Conservation (phyloP, 2,329 filamentous ascomycete genomes). For the Hypoxylon sp. region DNA sequence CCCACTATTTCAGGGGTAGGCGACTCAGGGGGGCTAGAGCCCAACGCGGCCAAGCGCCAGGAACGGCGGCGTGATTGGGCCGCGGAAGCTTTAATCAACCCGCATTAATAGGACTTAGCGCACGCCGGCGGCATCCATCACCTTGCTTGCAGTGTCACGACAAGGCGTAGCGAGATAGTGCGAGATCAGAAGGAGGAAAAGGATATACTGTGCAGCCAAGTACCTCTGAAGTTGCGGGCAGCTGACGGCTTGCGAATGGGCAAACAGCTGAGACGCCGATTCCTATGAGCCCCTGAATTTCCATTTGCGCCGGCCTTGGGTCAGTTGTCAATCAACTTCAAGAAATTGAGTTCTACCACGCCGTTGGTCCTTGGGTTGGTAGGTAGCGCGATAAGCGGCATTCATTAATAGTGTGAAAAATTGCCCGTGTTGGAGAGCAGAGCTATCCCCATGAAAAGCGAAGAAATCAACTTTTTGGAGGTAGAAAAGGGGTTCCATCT, state of each 20-base stretch:
- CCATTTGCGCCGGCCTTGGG: slow-evolving; percentile 3
- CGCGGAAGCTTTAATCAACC: slow-evolving; percentile 48
- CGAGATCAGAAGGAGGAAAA: slow-evolving; percentile 2
- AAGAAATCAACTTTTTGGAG: neutral
- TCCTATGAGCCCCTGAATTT: slow-evolving; percentile 35
- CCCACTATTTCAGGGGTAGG: slow-evolving; percentile 39
- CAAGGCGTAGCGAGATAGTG: slow-evolving; percentile 6
- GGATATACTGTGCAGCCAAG: slow-evolving; percentile 22
- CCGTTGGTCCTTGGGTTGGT: slow-evolving; percentile 2
- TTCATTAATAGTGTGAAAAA: neutral
- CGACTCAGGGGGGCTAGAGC: slow-evolving; percentile 35
- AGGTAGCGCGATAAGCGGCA: neutral
- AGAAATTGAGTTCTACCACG: slow-evolving; percentile 8
- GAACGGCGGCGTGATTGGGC: slow-evolving; percentile 51
- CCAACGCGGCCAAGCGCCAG: slow-evolving; percentile 51
- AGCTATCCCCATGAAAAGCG: neutral
- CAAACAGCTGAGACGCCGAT: slow-evolving; percentile 22
- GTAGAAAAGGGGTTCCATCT: slow-evolving; percentile 1
- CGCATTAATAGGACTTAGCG: slow-evolving; percentile 37
- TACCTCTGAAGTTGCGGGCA: slow-evolving; percentile 20
- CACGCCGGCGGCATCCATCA: slow-evolving; percentile 36
- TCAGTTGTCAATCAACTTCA: slow-evolving; percentile 19
- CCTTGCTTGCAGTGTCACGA: slow-evolving; percentile 33
- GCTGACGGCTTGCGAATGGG: slow-evolving; percentile 14
- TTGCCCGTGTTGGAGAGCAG: neutral